Percentiles rank a stretch among this genome's conserved stretches.
Conservation (phyloP, 2,329 filamentous ascomycete genomes). For the Fusarium sambucinum region DNA sequence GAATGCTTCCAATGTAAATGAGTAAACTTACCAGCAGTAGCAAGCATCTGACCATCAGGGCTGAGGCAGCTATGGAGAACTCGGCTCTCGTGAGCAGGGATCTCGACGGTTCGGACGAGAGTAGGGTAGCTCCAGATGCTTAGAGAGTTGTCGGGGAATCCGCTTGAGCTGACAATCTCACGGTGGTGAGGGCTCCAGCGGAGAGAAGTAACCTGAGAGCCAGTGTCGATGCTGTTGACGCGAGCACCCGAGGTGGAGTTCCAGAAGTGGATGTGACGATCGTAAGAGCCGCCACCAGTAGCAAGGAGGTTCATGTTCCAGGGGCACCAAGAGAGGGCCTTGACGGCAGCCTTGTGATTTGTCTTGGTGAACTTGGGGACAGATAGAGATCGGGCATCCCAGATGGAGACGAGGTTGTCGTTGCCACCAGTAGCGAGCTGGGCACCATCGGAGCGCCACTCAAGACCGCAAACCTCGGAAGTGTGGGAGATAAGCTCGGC, state of each 20-base stretch:
- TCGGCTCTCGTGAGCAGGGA: conserved; percentile 95
- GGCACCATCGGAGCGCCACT: conserved; percentile 96
- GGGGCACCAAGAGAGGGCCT: conserved; percentile 98
- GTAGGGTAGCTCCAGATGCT: conserved; percentile 99
- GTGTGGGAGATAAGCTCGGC: conserved; percentile 97
- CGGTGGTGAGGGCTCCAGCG: conserved; percentile 98
- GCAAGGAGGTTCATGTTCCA: conserved; percentile 98
- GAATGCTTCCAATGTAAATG: neutral
- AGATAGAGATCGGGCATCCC: conserved; percentile 92
- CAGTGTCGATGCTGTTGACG: conserved; percentile 99
- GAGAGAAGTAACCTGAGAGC: conserved; percentile 95
- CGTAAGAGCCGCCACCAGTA: conserved; percentile 94
- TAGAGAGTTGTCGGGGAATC: conserved; percentile 98
- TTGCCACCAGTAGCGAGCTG: conserved; percentile 98
- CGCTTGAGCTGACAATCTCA: conserved; percentile 96
- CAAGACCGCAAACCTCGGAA: conserved; percentile 96
- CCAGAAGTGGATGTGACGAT: conserved; percentile 99
- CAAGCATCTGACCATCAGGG: conserved; percentile 97
- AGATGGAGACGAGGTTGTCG: conserved; percentile 98
- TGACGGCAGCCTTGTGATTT: conserved; percentile 98
- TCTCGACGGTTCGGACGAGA: conserved; percentile 96
- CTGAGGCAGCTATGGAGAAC: conserved; percentile 97
- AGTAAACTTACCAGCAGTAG: conserved; percentile 79
- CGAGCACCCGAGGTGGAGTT: conserved; percentile 97
- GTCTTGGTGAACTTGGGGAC: conserved; percentile 99